Conservation (phyloP, 495 filamentous ascomycete species). For the Podospora pseudocomata region DNA sequence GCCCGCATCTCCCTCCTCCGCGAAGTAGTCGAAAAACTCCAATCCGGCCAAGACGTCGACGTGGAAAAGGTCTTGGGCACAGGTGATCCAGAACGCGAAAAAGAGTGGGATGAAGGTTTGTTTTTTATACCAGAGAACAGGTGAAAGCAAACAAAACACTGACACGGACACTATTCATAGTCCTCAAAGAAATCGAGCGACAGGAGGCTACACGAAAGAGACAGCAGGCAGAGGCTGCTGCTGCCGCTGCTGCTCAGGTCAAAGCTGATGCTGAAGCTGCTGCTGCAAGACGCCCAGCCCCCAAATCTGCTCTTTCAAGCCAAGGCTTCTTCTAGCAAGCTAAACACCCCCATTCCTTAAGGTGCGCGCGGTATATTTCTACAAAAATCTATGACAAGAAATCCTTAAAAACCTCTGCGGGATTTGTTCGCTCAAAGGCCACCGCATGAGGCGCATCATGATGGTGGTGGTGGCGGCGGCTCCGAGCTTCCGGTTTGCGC, state of each 20-base stretch:
- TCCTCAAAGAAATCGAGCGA: constrained; percentile 74
- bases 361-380: constrained; percentile 3
- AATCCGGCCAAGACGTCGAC: constrained; percentile 85
- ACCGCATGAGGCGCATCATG: background rate
- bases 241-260: constrained; percentile 8
- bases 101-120: constrained; percentile 84
- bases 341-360: background rate
- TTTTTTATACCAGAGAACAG: background rate
- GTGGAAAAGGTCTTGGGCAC: constrained; percentile 80
- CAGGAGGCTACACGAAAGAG: constrained; percentile 64
- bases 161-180: constrained; percentile 38
- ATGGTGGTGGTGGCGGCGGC: background rate
- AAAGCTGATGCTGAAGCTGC: background rate
- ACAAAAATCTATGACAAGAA: constrained; percentile 45
- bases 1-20: constrained; percentile 71
- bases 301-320: constrained; percentile 16
- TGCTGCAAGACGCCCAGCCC: constrained; percentile 1
- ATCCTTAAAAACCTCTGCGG: constrained; percentile 43
- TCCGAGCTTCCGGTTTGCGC: constrained; percentile 10
- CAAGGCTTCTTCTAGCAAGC: constrained; percentile 41
- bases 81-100: constrained; percentile 69
- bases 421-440: constrained; percentile 10
- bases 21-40: constrained; percentile 78
- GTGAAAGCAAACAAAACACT: background rate
- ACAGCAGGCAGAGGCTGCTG: constrained; percentile 28